Conservation (phyloP, 2,329 filamentous ascomycete genomes). For the Fusarium paranaense region DNA sequence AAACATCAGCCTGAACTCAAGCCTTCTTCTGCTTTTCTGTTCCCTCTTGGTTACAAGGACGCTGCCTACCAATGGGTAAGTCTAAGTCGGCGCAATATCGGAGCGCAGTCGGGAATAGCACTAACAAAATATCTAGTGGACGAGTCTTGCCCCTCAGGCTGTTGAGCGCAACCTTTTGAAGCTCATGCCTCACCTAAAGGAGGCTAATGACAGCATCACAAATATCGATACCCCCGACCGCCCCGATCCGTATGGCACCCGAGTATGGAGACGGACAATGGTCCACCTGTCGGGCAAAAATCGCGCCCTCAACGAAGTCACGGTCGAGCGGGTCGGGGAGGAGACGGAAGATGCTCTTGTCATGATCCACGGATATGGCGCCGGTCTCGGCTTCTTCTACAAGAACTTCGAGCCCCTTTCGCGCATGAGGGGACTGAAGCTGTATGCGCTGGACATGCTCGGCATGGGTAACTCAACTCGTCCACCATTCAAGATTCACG, state of each 20-base stretch:
- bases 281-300: constrained; percentile 87
- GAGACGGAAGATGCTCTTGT: constrained; percentile 86
- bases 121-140: constrained; percentile 72
- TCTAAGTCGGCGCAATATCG: constrained; percentile 28
- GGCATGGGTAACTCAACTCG: constrained; percentile 93
- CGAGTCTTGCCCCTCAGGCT: constrained; percentile 80
- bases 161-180: constrained; percentile 91
- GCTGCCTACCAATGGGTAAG: constrained; percentile 91
- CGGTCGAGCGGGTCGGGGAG: constrained; percentile 85
- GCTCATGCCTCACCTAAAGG: constrained; percentile 84
- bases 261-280: constrained; percentile 87
- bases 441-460: constrained; percentile 94
- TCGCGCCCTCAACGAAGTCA: constrained; percentile 91
- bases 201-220: constrained; percentile 76
- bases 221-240: constrained; percentile 56
- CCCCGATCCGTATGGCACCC: constrained; percentile 84
- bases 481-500: constrained; percentile 84
- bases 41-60: constrained; percentile 92
- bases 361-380: constrained; percentile 96
- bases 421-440: constrained; percentile 81
- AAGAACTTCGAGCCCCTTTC: constrained; percentile 95
- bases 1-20: constrained; percentile 45
- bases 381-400: constrained; percentile 97
- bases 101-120: too few species aligned
- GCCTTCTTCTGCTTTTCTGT: constrained; percentile 61